Conservation (phyloP, 805 yeast species). For the Saturnispora galanensis region DNA sequence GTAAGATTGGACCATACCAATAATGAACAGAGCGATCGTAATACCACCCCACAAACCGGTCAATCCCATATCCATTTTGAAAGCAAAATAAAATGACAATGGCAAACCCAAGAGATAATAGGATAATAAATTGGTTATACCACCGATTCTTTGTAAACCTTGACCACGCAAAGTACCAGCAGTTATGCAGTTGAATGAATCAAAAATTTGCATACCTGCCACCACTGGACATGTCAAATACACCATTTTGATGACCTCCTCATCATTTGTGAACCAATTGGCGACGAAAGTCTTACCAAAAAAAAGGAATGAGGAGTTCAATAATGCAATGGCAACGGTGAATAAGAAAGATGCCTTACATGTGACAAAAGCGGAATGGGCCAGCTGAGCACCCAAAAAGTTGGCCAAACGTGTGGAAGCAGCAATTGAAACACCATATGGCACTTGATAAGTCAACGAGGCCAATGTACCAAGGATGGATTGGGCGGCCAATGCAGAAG, state of each 20-base stretch:
- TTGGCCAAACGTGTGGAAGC: conserved; percentile 71
- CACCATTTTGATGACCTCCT: conserved; percentile 21
- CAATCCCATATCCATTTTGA: conserved; percentile 30
- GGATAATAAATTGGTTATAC: conserved; percentile 40
- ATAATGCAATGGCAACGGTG: conserved; percentile 17
- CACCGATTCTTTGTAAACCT: conserved; percentile 49
- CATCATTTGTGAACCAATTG: conserved; percentile 25
- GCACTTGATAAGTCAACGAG: conserved; percentile 59
- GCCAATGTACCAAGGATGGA: conserved; percentile 62
- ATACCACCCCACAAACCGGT: conserved; percentile 30
- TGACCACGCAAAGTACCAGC: conserved; percentile 50
- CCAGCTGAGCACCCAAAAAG: conserved; percentile 50
- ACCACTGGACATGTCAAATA: conserved; percentile 22
- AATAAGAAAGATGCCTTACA: conserved; percentile 22
- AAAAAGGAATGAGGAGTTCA: conserved; percentile 20
- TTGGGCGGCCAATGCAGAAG: conserved; percentile 58
- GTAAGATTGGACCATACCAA: conserved; percentile 41
- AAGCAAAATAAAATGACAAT: conserved; percentile 49
- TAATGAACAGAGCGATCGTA: conserved; percentile 27
- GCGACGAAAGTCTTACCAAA: conserved; percentile 21
- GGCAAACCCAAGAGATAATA: conserved; percentile 70
- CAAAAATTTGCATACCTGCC: conserved; percentile 37
- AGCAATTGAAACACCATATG: conserved; percentile 68
- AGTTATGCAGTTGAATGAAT: conserved; percentile 38
- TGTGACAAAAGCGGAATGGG: conserved; percentile 22